A percentile compares a stretch with the other conserved stretches of the same genome.
Conservation (phyloP, 164 flowering plant genomes). For the Nymphaea colorata region DNA sequence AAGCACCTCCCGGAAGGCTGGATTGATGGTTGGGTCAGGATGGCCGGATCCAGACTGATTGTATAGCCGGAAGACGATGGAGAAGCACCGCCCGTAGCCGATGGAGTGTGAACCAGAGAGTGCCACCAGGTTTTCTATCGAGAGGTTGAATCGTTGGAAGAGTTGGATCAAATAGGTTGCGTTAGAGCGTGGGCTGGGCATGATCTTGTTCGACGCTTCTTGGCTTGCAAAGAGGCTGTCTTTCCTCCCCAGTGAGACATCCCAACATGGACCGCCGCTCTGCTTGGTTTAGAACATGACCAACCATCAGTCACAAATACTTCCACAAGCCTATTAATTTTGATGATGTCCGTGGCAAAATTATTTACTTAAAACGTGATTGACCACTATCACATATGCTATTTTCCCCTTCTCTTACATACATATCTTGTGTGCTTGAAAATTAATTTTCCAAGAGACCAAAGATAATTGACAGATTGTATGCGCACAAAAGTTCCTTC, state of each 20-base stretch:
- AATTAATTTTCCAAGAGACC: too few relatives aligned
- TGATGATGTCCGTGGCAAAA: too few relatives aligned
- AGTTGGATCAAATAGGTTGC: conserved; percentile 53
- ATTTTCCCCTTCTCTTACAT: too few relatives aligned
- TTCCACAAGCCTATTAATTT: too few relatives aligned
- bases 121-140: conserved; percentile 68
- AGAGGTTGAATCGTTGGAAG: conserved; percentile 49
- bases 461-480: too few relatives aligned
- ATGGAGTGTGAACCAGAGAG: conserved; percentile 92
- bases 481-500: too few relatives aligned
- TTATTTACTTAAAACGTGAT: too few relatives aligned
- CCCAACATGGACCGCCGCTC: conserved; percentile 92
- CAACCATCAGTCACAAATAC: not conserved
- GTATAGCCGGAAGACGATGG: conserved; percentile 76
- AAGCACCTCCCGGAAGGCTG: conserved; percentile 37
- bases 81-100: conserved; percentile 78
- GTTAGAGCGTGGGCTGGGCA: conserved; percentile 91
- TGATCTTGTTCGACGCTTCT: conserved; percentile 57
- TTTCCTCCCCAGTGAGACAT: conserved; percentile 59
- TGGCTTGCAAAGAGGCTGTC: conserved; percentile 84
- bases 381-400: too few relatives aligned
- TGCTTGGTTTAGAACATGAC: conserved; percentile 6
- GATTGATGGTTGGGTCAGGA: conserved; percentile 77
- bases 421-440: too few relatives aligned
- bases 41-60: conserved; percentile 77